These are phyloP conservation scores for Trifolium fragiferum DNA, from an alignment of 306 rosid genomes.

Conservation along the genomic window DNA sequence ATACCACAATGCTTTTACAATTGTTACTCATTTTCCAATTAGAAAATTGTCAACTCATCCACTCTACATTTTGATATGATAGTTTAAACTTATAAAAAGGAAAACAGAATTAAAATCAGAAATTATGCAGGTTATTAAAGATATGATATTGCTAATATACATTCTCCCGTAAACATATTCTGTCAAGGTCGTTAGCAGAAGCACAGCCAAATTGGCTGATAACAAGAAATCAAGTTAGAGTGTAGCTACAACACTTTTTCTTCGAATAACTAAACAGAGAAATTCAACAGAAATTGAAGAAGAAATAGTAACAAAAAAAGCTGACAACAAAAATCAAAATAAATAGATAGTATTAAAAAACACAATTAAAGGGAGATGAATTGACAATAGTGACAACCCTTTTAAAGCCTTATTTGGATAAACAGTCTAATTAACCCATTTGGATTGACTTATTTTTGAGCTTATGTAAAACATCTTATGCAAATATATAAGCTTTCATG, in stretches of 20 bases:
- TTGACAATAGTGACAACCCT: not conserved
- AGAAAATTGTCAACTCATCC: constrained; percentile 4
- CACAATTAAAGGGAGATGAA: not conserved
- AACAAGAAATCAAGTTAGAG: constrained; percentile 14
- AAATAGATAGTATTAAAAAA: not conserved
- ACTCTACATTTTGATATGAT: constrained; percentile 17
- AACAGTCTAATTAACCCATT: too few species aligned
- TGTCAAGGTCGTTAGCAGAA: not conserved
- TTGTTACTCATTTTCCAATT: constrained; percentile 14
- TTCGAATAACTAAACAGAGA: not conserved
- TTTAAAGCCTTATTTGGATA: not conserved
- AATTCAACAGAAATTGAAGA: constrained; percentile 10
- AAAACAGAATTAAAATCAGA: constrained; percentile 21
- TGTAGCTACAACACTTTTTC: not conserved
- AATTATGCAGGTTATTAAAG: not conserved
- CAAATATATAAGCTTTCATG: too few species aligned
- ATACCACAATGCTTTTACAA: not conserved
- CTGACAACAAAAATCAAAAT: not conserved
- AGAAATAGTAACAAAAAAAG: constrained; percentile 1
- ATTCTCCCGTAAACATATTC: constrained; percentile 10
- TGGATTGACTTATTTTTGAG: too few species aligned
- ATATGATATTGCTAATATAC: not conserved
- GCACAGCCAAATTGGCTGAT: not conserved
- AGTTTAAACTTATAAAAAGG: constrained; percentile 21
- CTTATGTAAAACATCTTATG: too few species aligned